Evolutionary conservation across 2,329 filamentous ascomycete genomes (phyloP).

Genomic region (Paraphoma sp.): DNA sequence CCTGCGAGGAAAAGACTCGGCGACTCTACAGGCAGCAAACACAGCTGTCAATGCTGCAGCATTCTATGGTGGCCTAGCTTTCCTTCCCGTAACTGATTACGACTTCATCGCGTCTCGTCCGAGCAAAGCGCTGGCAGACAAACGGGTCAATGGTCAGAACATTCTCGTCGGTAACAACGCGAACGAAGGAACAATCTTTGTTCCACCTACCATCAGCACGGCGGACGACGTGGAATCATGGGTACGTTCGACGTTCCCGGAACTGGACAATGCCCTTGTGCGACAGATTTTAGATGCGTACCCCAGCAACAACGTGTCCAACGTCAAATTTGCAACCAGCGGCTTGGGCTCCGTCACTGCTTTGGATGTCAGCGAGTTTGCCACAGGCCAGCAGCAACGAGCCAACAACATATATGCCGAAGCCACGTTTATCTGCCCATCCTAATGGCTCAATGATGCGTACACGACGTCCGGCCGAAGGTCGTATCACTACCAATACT

Average conservation of each 20-base stretch:
- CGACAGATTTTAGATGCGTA: not conserved
- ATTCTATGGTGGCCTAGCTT: conserved; percentile 50
- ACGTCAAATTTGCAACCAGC: conserved; percentile 45
- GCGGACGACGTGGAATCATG: conserved; percentile 50
- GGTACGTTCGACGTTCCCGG: conserved; percentile 48
- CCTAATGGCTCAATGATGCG: conserved; percentile 62
- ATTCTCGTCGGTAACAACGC: conserved; percentile 53
- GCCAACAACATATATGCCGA: conserved; percentile 62
- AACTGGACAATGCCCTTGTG: conserved; percentile 39
- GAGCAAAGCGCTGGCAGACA: conserved; percentile 43
- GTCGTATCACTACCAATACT: conserved; percentile 29
- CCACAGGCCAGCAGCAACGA: conserved; percentile 62
- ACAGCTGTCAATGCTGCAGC: conserved; percentile 39
- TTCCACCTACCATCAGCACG: conserved; percentile 53
- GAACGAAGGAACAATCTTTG: conserved; percentile 58
- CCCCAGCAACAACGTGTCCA: conserved; percentile 44
- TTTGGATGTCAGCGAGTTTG: conserved; percentile 57
- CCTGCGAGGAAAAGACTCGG: not conserved
- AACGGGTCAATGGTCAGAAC: conserved; percentile 47
- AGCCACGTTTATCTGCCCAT: conserved; percentile 62
- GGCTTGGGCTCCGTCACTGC: conserved; percentile 52
- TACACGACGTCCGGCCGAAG: conserved; percentile 32
- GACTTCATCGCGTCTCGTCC: conserved; percentile 46
- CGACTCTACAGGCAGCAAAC: not conserved
- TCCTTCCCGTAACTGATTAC: conserved; percentile 52